Evolutionary conservation across 257 asterid genomes (phyloP).

Genomic region (Plantago major): DNA sequence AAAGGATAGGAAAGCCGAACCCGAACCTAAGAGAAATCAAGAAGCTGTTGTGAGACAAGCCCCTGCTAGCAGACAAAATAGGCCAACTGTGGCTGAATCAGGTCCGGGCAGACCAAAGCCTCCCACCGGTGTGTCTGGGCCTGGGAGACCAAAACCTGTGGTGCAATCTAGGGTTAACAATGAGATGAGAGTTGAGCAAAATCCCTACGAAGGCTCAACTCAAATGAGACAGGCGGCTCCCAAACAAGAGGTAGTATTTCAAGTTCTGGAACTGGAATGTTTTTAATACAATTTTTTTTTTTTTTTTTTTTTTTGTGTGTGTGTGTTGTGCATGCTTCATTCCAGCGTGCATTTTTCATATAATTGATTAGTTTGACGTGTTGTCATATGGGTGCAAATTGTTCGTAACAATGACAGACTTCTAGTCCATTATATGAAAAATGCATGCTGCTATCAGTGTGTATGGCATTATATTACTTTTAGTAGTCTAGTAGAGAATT

Average conservation of each 20-base stretch:
- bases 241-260: constrained; percentile 38
- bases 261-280: not conserved
- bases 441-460: not conserved
- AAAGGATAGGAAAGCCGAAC: constrained; percentile 35
- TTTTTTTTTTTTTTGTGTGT: too few relatives aligned
- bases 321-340: too few relatives aligned
- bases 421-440: too few relatives aligned
- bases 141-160: constrained; percentile 48
- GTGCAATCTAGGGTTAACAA: constrained; percentile 32
- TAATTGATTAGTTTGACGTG: too few relatives aligned
- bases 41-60: constrained; percentile 41
- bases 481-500: too few relatives aligned
- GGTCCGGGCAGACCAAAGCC: constrained; percentile 53
- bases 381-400: too few relatives aligned
- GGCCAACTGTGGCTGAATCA: constrained; percentile 33
- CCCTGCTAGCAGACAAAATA: constrained; percentile 35
- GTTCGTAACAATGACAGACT: too few relatives aligned
- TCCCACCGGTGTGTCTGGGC: constrained; percentile 31
- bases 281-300: too few relatives aligned
- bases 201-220: constrained; percentile 29
- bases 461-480: too few relatives aligned
- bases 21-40: constrained; percentile 39
- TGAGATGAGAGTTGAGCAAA: constrained; percentile 41
- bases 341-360: too few relatives aligned
- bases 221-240: constrained; percentile 49